Percentiles rank a stretch among this genome's conserved stretches.
These are phyloP conservation scores for Barbatosphaeria neglecta DNA, from an alignment of 495 filamentous ascomycete genomes.

Conservation along the genomic window DNA sequence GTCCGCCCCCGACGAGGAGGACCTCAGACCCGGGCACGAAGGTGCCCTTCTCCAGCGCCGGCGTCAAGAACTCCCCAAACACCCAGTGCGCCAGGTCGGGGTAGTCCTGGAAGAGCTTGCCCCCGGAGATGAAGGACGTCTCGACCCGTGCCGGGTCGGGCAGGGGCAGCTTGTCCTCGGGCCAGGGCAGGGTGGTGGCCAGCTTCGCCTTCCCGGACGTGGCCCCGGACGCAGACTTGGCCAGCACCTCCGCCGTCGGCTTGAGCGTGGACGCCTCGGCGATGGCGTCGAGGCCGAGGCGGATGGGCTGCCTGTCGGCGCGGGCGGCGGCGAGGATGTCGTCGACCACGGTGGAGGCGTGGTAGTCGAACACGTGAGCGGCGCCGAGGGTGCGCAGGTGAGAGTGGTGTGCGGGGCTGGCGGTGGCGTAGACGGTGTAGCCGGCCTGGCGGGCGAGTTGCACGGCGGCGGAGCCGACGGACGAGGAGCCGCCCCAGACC, in stretches of 20 bases:
- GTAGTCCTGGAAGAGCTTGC: constrained; percentile 4
- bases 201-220: constrained; percentile 11
- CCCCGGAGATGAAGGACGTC: constrained; percentile 6
- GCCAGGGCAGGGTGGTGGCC: constrained; percentile 17
- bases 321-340: constrained; percentile 20
- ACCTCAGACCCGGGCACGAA: constrained; percentile 4
- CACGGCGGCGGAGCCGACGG: constrained; percentile 37
- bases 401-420: constrained; percentile 20
- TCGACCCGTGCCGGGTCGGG: constrained; percentile 6
- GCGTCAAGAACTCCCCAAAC: constrained; percentile 5
- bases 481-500: constrained; percentile 49
- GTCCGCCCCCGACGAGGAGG: constrained; percentile 13
- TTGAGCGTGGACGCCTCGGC: constrained; percentile 10
- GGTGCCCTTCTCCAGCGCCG: constrained; percentile 7
- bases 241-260: constrained; percentile 6
- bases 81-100: background rate
- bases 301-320: constrained; percentile 5
- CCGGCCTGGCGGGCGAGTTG: constrained; percentile 33
- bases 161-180: constrained; percentile 2
- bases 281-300: constrained; percentile 24
- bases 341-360: constrained; percentile 8
- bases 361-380: constrained; percentile 16
- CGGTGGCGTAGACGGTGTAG: constrained; percentile 25
- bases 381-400: constrained; percentile 20
- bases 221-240: constrained; percentile 1